Base-by-base conservation (phyloP, 1,284 basidiomycete genomes). In the Megacollybia platyphylla region DNA sequence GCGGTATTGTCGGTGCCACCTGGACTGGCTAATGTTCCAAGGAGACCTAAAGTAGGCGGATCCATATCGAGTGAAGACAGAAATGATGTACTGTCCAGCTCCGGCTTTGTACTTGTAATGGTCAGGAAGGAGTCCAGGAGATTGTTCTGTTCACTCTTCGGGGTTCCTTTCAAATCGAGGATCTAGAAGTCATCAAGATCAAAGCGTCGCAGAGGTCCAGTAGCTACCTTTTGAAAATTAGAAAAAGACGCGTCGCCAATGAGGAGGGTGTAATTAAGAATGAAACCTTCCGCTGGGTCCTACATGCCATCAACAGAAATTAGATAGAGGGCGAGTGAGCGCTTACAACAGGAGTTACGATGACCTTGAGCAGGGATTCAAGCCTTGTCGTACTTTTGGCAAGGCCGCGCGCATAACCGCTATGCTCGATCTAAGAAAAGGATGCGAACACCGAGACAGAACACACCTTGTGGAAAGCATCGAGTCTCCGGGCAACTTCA, bases 41-140 rank as follows among this genome's bases (percentile, higher is more conserved):
- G 54, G 39, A 63, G 62, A 11, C 62, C 61, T 29, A 61, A 66
- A 28, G 57, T 54, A 1, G 69, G 58, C 1, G 87, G 87, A 54
- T 97, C 91, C 93, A 97, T 97, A 58, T 97, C 93, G 30, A 97
- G 72, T 0, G 80, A 75, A 0, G 89, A 86, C 38, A 94, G 74
- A 71, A 97, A 97, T 0, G 91, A 96, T 0, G 86, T 83, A 57
- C 76, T 82, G 47, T 86, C 73, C 11, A 97, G 70, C 39, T 96
- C 88, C 27, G 76, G 73, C 55, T 88, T 87, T 3, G 87, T 88
- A 48, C 88, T 91, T 13, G 91, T 94, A 44, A 89, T 82, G 2
- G 86, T 83, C 32, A 97, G 68, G 66, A 97, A 97, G 11, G 82
- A 74, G 59, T 97, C 93, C 31, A 96, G 71, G 7, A 98, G 75